Evolutionary conservation across 1,139 yeast genomes (phyloP), one percentile per base, ranked within the genome.

Genomic region (Yamadazyma blattariae): DNA sequence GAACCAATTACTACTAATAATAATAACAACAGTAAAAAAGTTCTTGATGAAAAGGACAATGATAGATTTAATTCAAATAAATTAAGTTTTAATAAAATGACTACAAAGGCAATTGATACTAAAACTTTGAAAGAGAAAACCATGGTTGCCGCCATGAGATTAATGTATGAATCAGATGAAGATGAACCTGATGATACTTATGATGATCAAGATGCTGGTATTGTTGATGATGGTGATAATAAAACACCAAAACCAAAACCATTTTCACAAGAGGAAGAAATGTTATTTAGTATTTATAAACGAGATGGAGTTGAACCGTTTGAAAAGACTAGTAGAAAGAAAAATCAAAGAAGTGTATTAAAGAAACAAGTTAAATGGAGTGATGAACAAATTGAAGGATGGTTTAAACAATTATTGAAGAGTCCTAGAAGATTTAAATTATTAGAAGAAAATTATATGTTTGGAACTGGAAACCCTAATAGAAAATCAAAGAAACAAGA

Each of bases 381-480:
- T 0, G 92, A 89, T 55, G 96, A 87, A 52, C 95, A 88, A 55
- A 77, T 90, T 30, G 97, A 90, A 64, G 96, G 96, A 0, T 90
- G 97, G 97, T 82, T 84, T 1, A 64, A 84, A 40, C 83, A 85
- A 82, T 56, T 89, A 23, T 71, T 75, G 33, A 76, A 75, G 45
- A 76, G 81, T 30, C 89, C 94, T 1, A 62, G 70, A 34, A 64
- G 85, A 39, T 81, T 72, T 42, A 72, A 71, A 43, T 41, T 76
- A 6, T 54, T 85, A 38, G 95, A 85, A 48, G 85, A 81, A 36
- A 73, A 74, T 45, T 81, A 65, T 65, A 72, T 79, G 38, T 67
- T 57, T 36, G 52, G 55, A 31, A 67, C 67, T 8, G 74, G 72
- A 25, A 55, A 54, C 29, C 55, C 57, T 27, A 51, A 53, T 39